Base-by-base conservation (phyloP, 441 rosid species). In the Aleurites moluccanus region DNA sequence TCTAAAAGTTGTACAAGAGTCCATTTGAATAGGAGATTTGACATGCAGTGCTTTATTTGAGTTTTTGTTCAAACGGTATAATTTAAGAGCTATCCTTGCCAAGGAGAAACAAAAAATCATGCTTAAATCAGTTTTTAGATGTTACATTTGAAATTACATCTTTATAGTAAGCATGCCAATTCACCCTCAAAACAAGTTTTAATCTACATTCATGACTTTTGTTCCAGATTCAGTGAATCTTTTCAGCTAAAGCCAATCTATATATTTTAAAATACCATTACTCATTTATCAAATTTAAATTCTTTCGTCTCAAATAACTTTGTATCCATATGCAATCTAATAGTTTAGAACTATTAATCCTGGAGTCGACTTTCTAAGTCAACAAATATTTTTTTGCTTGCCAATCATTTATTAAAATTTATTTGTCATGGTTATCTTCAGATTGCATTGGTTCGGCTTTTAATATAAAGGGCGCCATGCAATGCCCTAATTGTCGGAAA, bases 391-490 rank as follows among this genome's bases (percentile, higher is more conserved):
- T 14, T 30, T 44, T 25, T 16, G 44, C 25, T 62, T 35, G 33
- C 62, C 52, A 74, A 66, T 35, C 40, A 67, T 56, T 53, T 52
- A 50, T 67, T 69, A 10, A 67, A 13, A 50, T 67, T 45, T 57
- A 33, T 69, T 76, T 74, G 73, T 73, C 53, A 52, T 79, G 75
- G 52, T 72, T 55, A 59, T 77, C 53, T 79, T 50, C 85, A 96
- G 98, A 96, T 82, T 96, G 99, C 83, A 96, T 93, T 70, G 99
- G 98, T 67, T 96, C 99, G 47, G 99, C 99, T 6, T 96, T 96
- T 86, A 96, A 96, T 82, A 80, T 84, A 60, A 96, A 96, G 85
- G 99, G 99, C 1, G 88, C 91, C 21, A 96, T 96, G 98, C 98
- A 96, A 73, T 96, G 99, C 84, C 99, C 99, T 1, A 96, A 92